phyloP scores from a whole-genome alignment of 73 alveolate genomes.

The Uronychia setigera region DNA sequence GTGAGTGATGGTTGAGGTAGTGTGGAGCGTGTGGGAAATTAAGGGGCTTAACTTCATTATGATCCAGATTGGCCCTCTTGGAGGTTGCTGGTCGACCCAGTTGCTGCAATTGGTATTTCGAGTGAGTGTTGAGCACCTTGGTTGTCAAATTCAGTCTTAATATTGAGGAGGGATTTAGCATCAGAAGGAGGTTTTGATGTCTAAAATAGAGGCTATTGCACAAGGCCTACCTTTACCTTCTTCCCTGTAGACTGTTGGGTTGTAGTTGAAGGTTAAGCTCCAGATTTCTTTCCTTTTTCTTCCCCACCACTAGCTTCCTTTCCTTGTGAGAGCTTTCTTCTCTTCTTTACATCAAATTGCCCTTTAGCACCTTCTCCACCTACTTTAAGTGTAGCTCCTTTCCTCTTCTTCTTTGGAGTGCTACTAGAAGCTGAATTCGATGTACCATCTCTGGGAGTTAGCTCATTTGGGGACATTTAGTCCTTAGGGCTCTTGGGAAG shows the following conservation, averaged over 20 bases:
- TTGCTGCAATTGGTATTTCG: not conserved
- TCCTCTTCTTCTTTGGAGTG: not conserved
- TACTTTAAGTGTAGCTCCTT: not conserved
- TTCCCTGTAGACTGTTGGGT: not conserved
- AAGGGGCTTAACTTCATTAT: too few species aligned
- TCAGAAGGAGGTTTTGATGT: not conserved
- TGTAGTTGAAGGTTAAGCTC: too few species aligned
- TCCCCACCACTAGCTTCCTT: not conserved
- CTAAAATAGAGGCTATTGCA: not conserved
- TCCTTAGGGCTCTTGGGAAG: constrained; percentile 6
- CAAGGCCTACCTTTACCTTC: not conserved
- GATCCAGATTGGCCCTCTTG: too few species aligned
- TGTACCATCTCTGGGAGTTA: not conserved
- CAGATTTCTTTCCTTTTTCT: constrained; percentile 9
- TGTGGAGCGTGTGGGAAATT: too few species aligned
- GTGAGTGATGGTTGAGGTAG: too few species aligned
- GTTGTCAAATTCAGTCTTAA: not conserved
- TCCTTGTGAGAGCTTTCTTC: constrained; percentile 2
- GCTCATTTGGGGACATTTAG: too few species aligned
- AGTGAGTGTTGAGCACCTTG: not conserved
- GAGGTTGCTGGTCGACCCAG: too few species aligned
- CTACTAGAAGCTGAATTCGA: not conserved
- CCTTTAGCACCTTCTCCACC: not conserved
- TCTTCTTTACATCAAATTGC: not conserved
- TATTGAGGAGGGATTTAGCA: not conserved